phyloP scores from a whole-genome alignment of 805 yeast genomes.

The Blastobotrys robertii region DNA sequence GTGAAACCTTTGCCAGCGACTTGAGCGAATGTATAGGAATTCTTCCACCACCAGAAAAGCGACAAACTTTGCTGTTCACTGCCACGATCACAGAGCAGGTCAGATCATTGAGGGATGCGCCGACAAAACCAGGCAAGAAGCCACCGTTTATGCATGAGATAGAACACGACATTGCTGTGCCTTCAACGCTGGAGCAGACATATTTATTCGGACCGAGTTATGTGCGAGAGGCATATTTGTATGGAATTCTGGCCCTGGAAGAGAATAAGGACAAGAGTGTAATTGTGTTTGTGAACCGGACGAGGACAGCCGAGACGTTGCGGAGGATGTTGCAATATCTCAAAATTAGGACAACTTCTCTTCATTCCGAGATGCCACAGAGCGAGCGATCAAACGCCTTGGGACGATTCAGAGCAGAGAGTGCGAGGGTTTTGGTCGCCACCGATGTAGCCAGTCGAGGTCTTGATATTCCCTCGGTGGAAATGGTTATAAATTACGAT shows the following conservation, averaged over 20 bases:
- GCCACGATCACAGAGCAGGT: constrained; percentile 96
- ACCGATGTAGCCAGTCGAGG: constrained; percentile 98
- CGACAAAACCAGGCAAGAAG: constrained; percentile 43
- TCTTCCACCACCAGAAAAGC: constrained; percentile 56
- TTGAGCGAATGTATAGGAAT: constrained; percentile 60
- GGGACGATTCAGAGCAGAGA: constrained; percentile 88
- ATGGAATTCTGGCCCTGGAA: constrained; percentile 52
- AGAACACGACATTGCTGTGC: constrained; percentile 73
- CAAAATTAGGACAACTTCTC: constrained; percentile 74
- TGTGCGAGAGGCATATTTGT: constrained; percentile 83
- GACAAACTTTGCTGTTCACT: constrained; percentile 88
- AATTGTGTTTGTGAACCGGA: constrained; percentile 85
- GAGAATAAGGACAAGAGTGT: constrained; percentile 58
- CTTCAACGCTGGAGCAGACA: constrained; percentile 52
- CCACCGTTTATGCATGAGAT: constrained; percentile 68
- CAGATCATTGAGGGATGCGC: constrained; percentile 59
- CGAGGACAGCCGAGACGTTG: constrained; percentile 80
- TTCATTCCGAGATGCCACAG: constrained; percentile 94
- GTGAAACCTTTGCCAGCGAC: constrained; percentile 75
- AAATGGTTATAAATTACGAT: constrained; percentile 81
- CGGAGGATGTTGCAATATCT: constrained; percentile 65
- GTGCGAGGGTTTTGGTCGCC: constrained; percentile 85
- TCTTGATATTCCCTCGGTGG: constrained; percentile 89
- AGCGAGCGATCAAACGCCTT: constrained; percentile 81
- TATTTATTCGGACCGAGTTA: constrained; percentile 76